phyloP scores from a whole-genome alignment of 2,329 filamentous ascomycete genomes.

The Epichloe amarillans region DNA sequence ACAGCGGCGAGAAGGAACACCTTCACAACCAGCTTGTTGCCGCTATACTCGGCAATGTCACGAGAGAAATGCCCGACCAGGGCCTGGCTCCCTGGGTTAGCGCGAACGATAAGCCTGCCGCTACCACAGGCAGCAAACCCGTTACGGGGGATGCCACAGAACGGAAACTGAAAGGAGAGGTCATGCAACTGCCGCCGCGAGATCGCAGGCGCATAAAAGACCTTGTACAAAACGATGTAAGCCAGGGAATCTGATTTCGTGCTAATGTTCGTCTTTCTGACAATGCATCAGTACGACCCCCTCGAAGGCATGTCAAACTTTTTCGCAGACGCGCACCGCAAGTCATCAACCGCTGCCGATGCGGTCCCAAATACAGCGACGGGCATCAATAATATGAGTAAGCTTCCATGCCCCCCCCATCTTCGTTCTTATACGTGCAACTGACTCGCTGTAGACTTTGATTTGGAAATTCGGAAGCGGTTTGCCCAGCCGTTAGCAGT shows the following conservation, averaged over 20 bases:
- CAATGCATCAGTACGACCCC: slow-evolving; percentile 34
- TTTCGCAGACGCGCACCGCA: slow-evolving; percentile 37
- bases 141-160: slow-evolving; percentile 51
- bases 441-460: slow-evolving; percentile 37
- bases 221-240: slow-evolving; percentile 45
- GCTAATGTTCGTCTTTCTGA: slow-evolving; percentile 7
- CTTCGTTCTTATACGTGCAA: neutral
- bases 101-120: slow-evolving; percentile 53
- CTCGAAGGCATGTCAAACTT: slow-evolving; percentile 38
- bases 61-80: slow-evolving; percentile 53
- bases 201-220: slow-evolving; percentile 57
- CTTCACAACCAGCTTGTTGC: slow-evolving; percentile 56
- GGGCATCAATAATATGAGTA: slow-evolving; percentile 70
- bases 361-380: slow-evolving; percentile 53
- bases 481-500: slow-evolving; percentile 50
- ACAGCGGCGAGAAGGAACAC: slow-evolving; percentile 46
- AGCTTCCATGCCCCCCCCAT: slow-evolving; percentile 16
- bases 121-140: slow-evolving; percentile 44
- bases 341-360: slow-evolving; percentile 37
- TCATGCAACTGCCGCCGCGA: slow-evolving; percentile 56
- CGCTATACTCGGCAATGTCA: slow-evolving; percentile 56
- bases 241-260: neutral
- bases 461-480: slow-evolving; percentile 53
- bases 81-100: slow-evolving; percentile 59
- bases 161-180: slow-evolving; percentile 51